Evolutionary conservation across 1,139 yeast genomes (phyloP), one percentile per base, ranked within the genome.

Genomic region (Scheffersomyces quercinus): DNA sequence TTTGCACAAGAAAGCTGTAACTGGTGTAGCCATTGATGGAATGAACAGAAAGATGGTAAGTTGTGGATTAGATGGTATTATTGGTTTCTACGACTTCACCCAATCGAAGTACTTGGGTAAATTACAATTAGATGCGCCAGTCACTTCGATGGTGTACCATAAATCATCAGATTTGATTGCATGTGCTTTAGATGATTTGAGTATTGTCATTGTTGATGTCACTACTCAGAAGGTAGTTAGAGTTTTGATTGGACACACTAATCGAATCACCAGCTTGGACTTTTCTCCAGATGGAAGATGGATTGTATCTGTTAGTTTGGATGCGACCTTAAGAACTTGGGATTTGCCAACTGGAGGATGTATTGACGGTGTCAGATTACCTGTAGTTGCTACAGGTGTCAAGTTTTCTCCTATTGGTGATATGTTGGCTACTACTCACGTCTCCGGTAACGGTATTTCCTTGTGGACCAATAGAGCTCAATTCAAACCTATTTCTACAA

Each of bases 281-380:
- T 93, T 93, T 58, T 85, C 96, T 6, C 96, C 97, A 3, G 95
- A 91, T 63, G 98, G 97, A 33, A 81, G 98, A 64, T 95, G 98
- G 98, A 71, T 95, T 36, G 85, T 95, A 10, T 83, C 95, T 20
- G 83, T 89, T 0, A 79, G 90, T 1, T 73, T 91, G 48, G 99
- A 95, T 62, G 77, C 89, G 2, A 91, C 99, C 0, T 75, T 95
- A 42, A 79, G 99, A 58, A 90, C 97, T 0, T 95, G 99, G 99
- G 99, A 95, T 63, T 77, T 95, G 48, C 98, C 99, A 29, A 87
- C 97, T 3, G 99, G 99, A 40, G 90, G 93, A 1, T 91, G 98
- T 65, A 90, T 95, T 47, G 99, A 95, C 67, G 98, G 97, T 50
- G 84, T 93, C 12, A 71, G 75, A 42, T 77, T 93, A 33, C 85